Base-by-base conservation (phyloP, 2,329 filamentous ascomycete species). In the Alternaria gaisen region DNA sequence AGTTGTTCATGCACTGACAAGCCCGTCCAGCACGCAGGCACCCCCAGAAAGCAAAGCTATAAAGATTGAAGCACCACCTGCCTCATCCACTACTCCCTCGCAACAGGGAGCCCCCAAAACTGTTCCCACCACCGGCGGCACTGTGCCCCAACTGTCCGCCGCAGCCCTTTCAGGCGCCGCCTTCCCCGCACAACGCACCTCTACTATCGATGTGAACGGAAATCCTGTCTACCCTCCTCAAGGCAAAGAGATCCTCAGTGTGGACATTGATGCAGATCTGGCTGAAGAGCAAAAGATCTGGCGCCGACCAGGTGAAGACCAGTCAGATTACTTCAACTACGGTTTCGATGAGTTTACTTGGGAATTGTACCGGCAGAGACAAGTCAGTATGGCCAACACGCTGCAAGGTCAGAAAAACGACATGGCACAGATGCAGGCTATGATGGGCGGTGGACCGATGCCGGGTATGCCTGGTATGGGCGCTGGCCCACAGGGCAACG, bases 261-360 rank as follows among this genome's bases (percentile, higher is more conserved):
- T 85, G 53, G 83, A 85, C 65, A 82, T 86, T 64, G 84, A 85
- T 64, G 82, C 82, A 47, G 82, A 85, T 64, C 76, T 84, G 20
- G 83, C 84, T 55, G 92, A 93, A 72, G 83, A 86, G 64, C 91
- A 94, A 65, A 98, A 97, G 79, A 94, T 94, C 18, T 99, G 95
- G 95, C 90, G 95, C 44, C 90, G 94, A 66, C 95, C 95, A 0
- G 95, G 95, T 47, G 94, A 94, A 11, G 95, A 99, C 73, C 88
- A 97, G 56, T 95, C 91, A 61, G 95, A 99, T 78, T 98, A 97
- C 81, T 98, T 98, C 87, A 98, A 98, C 83, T 98, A 98, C 80
- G 94, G 94, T 60, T 98, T 98, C 75, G 94, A 98, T 80, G 94
- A 98, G 80, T 98, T 97, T 80, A 97, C 94, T 1, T 99, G 95